Percentiles rank a stretch among this genome's conserved stretches.
These are phyloP conservation scores for Trichoderma breve DNA, from an alignment of 2,329 filamentous ascomycete species.

Conservation along the genomic window DNA sequence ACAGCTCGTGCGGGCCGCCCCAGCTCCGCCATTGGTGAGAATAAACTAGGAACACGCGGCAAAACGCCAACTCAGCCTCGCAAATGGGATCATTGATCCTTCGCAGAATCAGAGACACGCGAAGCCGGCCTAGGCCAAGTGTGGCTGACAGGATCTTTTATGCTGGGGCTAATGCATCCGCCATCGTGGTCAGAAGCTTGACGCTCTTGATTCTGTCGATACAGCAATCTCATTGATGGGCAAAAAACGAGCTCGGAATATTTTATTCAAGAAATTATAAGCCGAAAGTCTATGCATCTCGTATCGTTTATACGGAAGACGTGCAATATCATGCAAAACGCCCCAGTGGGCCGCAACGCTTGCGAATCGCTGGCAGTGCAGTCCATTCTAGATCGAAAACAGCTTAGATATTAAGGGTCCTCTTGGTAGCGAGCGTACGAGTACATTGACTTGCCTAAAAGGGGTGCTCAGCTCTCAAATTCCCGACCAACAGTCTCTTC, in stretches of 20 bases:
- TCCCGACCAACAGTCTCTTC: not conserved
- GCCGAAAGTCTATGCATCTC: not conserved
- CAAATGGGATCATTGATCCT: not conserved
- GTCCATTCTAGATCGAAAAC: not conserved
- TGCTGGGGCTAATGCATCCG: not conserved
- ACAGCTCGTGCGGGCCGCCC: not conserved
- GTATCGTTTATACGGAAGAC: not conserved
- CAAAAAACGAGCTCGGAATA: not conserved
- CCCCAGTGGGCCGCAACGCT: not conserved
- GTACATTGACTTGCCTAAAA: not conserved
- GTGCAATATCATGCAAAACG: not conserved
- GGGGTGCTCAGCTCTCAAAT: not conserved
- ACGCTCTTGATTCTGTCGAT: not conserved
- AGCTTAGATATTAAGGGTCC: not conserved
- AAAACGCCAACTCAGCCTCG: conserved; percentile 13
- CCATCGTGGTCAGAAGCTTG: not conserved
- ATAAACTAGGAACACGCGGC: not conserved
- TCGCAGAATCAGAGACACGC: not conserved
- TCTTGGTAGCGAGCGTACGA: not conserved
- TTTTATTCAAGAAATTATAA: not conserved
- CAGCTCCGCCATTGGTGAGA: not conserved
- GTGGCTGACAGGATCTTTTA: not conserved
- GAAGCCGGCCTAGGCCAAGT: not conserved
- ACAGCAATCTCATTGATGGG: not conserved
- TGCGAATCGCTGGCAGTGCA: not conserved